A percentile compares a stretch with the other conserved stretches of the same genome.
Conservation (phyloP, 768 basidiomycete species). For the Leucogyrophana mollusca region DNA sequence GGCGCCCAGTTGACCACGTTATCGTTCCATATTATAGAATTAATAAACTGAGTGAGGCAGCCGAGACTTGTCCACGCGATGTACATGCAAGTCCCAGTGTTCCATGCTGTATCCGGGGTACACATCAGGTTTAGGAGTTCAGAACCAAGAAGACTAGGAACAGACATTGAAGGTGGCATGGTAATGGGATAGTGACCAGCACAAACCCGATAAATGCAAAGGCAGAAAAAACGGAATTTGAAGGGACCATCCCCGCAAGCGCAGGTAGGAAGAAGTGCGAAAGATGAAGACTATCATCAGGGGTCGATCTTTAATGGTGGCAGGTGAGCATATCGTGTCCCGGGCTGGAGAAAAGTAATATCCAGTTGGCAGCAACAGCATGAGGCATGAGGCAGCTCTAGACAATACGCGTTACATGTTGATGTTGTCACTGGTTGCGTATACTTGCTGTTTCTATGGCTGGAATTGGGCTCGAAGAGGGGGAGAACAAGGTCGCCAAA, state of each 20-base stretch:
- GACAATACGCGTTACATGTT: too few relatives aligned
- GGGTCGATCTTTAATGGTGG: too few relatives aligned
- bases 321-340: too few relatives aligned
- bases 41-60: conserved; percentile 25
- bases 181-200: conserved; percentile 49
- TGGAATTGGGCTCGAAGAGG: too few relatives aligned
- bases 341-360: too few relatives aligned
- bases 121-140: not conserved
- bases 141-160: not conserved
- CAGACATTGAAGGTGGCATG: conserved; percentile 55
- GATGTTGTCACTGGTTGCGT: too few relatives aligned
- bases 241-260: not conserved
- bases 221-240: conserved; percentile 21
- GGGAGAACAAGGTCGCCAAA: too few relatives aligned
- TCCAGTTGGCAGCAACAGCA: too few relatives aligned
- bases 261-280: too few relatives aligned
- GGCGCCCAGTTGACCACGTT: conserved; percentile 28
- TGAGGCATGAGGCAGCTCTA: too few relatives aligned
- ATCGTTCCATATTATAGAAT: conserved; percentile 34
- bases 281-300: too few relatives aligned
- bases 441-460: too few relatives aligned
- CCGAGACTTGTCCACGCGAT: conserved; percentile 26
- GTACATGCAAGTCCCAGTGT: conserved; percentile 29
- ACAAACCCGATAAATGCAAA: conserved; percentile 46
- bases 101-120: conserved; percentile 15